Evolutionary conservation across 176 grass and related monocot species (phyloP), one percentile per base, ranked within the genome.

Genomic region (Cymbopogon citratus): DNA sequence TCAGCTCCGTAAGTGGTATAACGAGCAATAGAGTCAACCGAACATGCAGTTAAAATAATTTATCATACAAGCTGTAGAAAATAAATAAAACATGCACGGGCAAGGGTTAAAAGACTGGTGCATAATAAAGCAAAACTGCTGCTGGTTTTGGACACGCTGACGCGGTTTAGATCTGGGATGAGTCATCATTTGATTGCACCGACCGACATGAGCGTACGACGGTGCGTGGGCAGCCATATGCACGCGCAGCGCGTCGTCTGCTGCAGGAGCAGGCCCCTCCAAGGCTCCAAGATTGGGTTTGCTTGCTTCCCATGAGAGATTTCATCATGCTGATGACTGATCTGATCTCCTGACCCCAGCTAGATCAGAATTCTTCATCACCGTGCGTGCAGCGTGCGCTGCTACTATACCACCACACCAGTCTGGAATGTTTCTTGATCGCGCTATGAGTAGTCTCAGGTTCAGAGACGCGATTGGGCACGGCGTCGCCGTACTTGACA

Each of bases 121-220:
- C 18, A 43, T 12, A 43, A 5, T 21, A 52, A 52, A 52, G 49
- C 49, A 19, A 21, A 6, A 52, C 45, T 11, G 74, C 75, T 35
- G 61, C 28, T 71, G 68, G 39, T 44, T 51, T 80, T 19, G 65
- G 35, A n/a, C 41, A 65, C 82, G 54, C 24, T 9, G 12, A 18
- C 38, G n/a, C 19, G 34, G 36, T 81, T 81, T 70, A 73, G 87
- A 89, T 89, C 77, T 89, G 64, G 77, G 1, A 71, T 21, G 43
- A 43, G 2, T 0, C 51, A 70, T 65, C 43, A 64, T 40, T 72
- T 23, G 77, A 71, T 62, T 64, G 79, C 16, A 19, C 66, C 41
- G 73, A 66, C 65, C 80, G 19, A 41, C 73, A 70, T 43, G 18
- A 4, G 18, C 44, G 67, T 44, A 70, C 48, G 73, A 18, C 63